phyloP scores from a whole-genome alignment of 257 asterid species.

The Voacanga thouarsii region DNA sequence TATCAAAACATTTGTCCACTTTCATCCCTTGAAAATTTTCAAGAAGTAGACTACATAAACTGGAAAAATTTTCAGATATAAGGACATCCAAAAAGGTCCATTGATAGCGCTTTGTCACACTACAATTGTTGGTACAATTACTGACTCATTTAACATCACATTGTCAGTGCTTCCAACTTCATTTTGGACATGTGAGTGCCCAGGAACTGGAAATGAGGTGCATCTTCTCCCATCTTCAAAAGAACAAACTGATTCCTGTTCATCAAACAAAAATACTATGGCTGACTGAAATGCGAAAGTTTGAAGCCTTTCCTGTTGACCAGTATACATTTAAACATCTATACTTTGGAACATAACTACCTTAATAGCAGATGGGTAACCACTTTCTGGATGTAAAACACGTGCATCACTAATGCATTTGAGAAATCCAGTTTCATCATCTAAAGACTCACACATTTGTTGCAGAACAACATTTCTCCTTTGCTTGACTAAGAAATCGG shows the following conservation, averaged over 20 bases:
- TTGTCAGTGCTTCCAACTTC: not conserved
- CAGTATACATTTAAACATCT: not conserved
- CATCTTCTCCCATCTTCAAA: not conserved
- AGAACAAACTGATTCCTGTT: not conserved
- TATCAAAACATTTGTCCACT: not conserved
- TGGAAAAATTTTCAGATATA: not conserved
- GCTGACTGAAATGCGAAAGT: too few relatives aligned
- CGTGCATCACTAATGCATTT: not conserved
- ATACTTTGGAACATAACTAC: not conserved
- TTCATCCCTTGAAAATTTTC: not conserved
- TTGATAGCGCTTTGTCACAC: not conserved
- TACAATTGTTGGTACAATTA: not conserved
- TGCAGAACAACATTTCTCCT: not conserved
- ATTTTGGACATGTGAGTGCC: not conserved
- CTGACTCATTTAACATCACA: not conserved
- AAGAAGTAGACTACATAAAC: not conserved
- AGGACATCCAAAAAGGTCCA: not conserved
- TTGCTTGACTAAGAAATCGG: not conserved
- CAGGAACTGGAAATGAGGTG: not conserved
- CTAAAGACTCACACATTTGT: not conserved
- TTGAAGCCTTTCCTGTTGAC: not conserved
- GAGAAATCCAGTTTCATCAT: not conserved
- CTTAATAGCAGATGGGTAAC: not conserved
- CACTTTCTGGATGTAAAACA: not conserved
- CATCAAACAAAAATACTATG: too few relatives aligned